Percentiles rank a stretch among this genome's conserved stretches.
Conservation (phyloP, 495 filamentous ascomycete genomes). For the Penicillium canescens region DNA sequence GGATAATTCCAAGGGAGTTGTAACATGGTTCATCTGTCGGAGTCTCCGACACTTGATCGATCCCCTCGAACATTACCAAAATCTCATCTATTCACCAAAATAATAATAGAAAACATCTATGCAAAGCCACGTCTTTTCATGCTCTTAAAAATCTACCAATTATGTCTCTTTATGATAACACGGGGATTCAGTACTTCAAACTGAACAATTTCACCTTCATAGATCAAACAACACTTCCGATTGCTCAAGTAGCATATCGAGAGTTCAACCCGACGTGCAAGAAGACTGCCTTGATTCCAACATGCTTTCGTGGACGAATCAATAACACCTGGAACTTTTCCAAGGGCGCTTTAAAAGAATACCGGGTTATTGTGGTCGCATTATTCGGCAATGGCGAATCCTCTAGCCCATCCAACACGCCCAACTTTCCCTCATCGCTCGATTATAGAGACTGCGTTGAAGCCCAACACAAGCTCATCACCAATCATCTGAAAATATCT, state of each 20-base stretch:
- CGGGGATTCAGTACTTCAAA: constrained; percentile 31
- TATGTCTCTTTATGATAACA: constrained; percentile 2
- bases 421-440: constrained; percentile 54
- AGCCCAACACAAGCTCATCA: constrained; percentile 60
- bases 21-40: too few relatives aligned
- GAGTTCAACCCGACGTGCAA: constrained; percentile 36
- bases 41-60: too few relatives aligned
- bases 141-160: background rate
- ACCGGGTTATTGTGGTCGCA: constrained; percentile 62
- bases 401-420: constrained; percentile 59
- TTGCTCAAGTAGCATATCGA: constrained; percentile 41
- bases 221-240: constrained; percentile 24
- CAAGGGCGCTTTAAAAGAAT: constrained; percentile 48
- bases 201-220: constrained; percentile 42
- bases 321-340: constrained; percentile 44
- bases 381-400: constrained; percentile 69
- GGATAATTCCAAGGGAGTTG: too few relatives aligned
- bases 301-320: constrained; percentile 50
- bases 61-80: too few relatives aligned
- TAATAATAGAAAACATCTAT: too few relatives aligned
- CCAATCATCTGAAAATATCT: constrained; percentile 50
- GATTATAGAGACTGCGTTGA: constrained; percentile 60
- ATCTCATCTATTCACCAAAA: too few relatives aligned
- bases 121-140: background rate
- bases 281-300: constrained; percentile 44